Evolutionary conservation across 2,329 filamentous ascomycete genomes (phyloP).

Genomic region (Leptographium wingfieldii): DNA sequence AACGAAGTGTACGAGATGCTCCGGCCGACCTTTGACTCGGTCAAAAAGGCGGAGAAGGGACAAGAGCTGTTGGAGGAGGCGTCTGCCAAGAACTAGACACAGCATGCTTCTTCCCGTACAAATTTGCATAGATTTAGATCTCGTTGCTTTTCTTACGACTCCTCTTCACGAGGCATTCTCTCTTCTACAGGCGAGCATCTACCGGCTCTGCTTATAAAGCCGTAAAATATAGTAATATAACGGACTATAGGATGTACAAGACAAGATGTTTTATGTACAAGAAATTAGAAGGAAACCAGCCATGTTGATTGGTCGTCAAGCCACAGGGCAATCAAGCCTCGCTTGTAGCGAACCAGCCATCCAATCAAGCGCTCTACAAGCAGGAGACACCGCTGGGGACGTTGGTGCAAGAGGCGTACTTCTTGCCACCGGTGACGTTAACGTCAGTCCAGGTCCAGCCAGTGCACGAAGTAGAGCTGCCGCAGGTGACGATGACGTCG

Average conservation of each 20-base stretch:
- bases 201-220: too few relatives aligned
- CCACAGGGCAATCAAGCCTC: not conserved
- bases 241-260: too few relatives aligned
- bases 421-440: slow-evolving; percentile 22
- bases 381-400: slow-evolving; percentile 7
- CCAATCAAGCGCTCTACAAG: not conserved
- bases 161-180: too few relatives aligned
- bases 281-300: too few relatives aligned
- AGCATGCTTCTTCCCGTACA: too few relatives aligned
- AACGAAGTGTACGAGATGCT: slow-evolving; percentile 61
- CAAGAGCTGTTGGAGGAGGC: slow-evolving; percentile 10
- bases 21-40: slow-evolving; percentile 40
- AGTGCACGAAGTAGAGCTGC: slow-evolving; percentile 20
- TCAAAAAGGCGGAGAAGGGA: slow-evolving; percentile 26
- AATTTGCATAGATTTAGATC: too few relatives aligned
- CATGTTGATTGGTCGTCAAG: not conserved
- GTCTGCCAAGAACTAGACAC: too few relatives aligned
- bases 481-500: slow-evolving; percentile 25
- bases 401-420: slow-evolving; percentile 7
- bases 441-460: slow-evolving; percentile 24
- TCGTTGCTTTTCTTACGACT: too few relatives aligned
- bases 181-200: too few relatives aligned
- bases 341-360: too few relatives aligned
- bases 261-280: too few relatives aligned
- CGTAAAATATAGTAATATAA: too few relatives aligned